Percentiles rank a stretch among this genome's conserved stretches.
These are phyloP conservation scores for Chalara sp. DNA, from an alignment of 2,329 filamentous ascomycete species.

Conservation along the genomic window DNA sequence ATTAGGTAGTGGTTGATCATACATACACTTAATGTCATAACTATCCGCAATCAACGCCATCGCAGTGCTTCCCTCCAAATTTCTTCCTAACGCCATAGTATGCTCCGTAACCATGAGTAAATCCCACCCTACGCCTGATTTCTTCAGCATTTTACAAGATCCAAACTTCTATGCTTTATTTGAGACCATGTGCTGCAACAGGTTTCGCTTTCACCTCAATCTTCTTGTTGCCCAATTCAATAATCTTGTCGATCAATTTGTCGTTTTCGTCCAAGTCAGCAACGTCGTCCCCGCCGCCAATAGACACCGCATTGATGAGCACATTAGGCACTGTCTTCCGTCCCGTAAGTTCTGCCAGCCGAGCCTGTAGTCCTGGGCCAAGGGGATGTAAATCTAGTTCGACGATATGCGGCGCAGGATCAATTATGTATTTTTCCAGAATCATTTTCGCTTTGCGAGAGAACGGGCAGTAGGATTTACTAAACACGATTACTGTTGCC, in stretches of 20 bases:
- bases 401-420: conserved; percentile 77
- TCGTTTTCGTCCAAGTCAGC: conserved; percentile 61
- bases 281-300: conserved; percentile 87
- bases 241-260: conserved; percentile 64
- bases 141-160: no score
- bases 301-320: conserved; percentile 78
- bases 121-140: no score
- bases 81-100: no score
- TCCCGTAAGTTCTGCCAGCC: conserved; percentile 67
- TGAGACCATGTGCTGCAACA: neutral
- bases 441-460: conserved; percentile 81
- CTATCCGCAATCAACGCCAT: no score
- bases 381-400: conserved; percentile 81
- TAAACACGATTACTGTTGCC: conserved; percentile 80
- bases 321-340: conserved; percentile 88
- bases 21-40: no score
- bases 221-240: conserved; percentile 65
- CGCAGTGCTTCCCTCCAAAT: no score
- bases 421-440: conserved; percentile 77
- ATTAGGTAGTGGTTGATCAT: no score
- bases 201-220: conserved; percentile 13
- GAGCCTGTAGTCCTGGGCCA: conserved; percentile 64
- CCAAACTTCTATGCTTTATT: conserved; percentile 15
- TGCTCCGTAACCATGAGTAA: no score
- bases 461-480: conserved; percentile 85